A percentile compares a stretch with the other conserved stretches of the same genome.
Conservation (phyloP, 1,284 basidiomycete genomes). For the Heliocybe sulcata region DNA sequence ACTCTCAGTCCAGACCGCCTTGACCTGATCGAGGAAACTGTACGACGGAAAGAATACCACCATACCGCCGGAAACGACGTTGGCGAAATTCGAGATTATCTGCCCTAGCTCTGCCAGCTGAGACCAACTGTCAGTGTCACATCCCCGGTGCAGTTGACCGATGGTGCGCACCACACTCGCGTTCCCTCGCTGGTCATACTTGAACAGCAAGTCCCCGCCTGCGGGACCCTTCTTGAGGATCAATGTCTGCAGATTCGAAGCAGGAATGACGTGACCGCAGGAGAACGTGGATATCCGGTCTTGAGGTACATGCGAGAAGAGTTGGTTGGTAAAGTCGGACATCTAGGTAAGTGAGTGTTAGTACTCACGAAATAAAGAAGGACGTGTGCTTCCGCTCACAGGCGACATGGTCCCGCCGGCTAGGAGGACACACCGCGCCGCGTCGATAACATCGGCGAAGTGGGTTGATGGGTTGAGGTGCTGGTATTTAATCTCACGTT, state of each 20-base stretch:
- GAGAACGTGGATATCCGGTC: constrained; percentile 75
- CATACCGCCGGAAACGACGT: constrained; percentile 79
- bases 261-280: constrained; percentile 91
- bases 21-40: constrained; percentile 68
- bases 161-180: constrained; percentile 7
- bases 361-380: constrained; percentile 1
- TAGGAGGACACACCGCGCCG: constrained; percentile 78
- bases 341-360: constrained; percentile 52
- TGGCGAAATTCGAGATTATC: constrained; percentile 72
- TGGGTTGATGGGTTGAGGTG: constrained; percentile 90
- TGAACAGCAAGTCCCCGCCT: constrained; percentile 78
- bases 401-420: constrained; percentile 99
- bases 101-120: constrained; percentile 85
- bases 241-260: constrained; percentile 71
- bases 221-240: constrained; percentile 76
- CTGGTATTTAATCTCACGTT: constrained; percentile 81
- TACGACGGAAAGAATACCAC: constrained; percentile 97
- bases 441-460: constrained; percentile 77
- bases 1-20: constrained; percentile 58
- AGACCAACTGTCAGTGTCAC: not conserved
- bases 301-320: constrained; percentile 65
- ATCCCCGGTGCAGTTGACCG: too few relatives aligned
- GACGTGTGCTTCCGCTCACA: constrained; percentile 30
- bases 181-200: constrained; percentile 73
- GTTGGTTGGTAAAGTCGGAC: constrained; percentile 80